Percentiles rank a stretch among this genome's conserved stretches.
Conservation (phyloP, 2,329 filamentous ascomycete species). For the Dissoconium aciculare region DNA sequence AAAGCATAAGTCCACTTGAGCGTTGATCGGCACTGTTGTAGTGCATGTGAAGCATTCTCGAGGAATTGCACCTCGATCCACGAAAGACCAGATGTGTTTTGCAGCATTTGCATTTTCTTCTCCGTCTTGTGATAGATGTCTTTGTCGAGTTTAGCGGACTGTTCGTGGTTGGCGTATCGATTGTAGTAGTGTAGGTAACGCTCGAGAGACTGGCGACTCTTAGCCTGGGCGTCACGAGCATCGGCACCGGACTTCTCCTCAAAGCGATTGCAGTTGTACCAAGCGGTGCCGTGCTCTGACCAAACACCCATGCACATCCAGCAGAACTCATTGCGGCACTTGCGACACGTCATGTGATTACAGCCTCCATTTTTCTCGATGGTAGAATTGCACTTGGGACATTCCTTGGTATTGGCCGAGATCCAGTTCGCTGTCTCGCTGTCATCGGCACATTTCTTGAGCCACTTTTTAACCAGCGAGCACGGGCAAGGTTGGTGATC, state of each 20-base stretch:
- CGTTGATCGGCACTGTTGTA: slow-evolving; percentile 95
- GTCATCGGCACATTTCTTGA: slow-evolving; percentile 97
- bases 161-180: slow-evolving; percentile 95
- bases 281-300: slow-evolving; percentile 96
- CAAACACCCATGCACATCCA: slow-evolving; percentile 99
- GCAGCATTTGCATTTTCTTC: slow-evolving; percentile 96
- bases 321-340: slow-evolving; percentile 93
- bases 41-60: slow-evolving; percentile 77
- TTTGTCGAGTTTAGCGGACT: slow-evolving; percentile 90
- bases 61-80: slow-evolving; percentile 99
- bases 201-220: slow-evolving; percentile 77
- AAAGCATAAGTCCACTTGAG: slow-evolving; percentile 99
- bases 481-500: slow-evolving; percentile 94
- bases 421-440: slow-evolving; percentile 99
- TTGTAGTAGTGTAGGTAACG: slow-evolving; percentile 99
- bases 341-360: slow-evolving; percentile 95
- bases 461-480: slow-evolving; percentile 78
- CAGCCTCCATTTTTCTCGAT: slow-evolving; percentile 98
- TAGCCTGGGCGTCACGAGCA: slow-evolving; percentile 81
- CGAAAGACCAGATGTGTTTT: slow-evolving; percentile 85
- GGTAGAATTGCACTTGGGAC: slow-evolving; percentile 85
- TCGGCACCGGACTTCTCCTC: slow-evolving; percentile 91
- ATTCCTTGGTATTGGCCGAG: slow-evolving; percentile 96
- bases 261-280: slow-evolving; percentile 98
- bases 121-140: slow-evolving; percentile 93